Evolutionary conservation across 768 basidiomycete species (phyloP).

Genomic region (Naganishia antarctica): DNA sequence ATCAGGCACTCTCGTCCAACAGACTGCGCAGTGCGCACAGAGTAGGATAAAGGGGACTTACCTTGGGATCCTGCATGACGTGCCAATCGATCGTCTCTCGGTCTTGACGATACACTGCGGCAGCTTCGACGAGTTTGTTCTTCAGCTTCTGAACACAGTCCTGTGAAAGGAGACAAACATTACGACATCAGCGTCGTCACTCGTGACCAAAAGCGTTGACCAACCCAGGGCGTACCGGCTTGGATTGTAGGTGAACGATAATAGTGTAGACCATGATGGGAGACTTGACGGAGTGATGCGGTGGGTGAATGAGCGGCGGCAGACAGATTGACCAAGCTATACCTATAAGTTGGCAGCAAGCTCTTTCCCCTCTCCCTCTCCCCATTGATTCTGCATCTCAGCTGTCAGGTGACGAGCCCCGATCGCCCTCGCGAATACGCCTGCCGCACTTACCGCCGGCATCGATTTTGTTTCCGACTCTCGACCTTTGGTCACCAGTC

Average conservation of each 20-base stretch:
- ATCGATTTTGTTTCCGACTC: neutral
- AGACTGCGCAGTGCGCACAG: too few species aligned
- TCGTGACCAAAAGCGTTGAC: too few species aligned
- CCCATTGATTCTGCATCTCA: too few species aligned
- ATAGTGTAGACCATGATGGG: slow-evolving; percentile 49
- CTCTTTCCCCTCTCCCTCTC: too few species aligned
- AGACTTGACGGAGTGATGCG: neutral
- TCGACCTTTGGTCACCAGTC: too few species aligned
- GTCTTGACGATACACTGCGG: slow-evolving; percentile 47
- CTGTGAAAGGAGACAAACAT: slow-evolving; percentile 26
- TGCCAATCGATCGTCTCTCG: slow-evolving; percentile 49
- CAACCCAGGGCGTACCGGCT: slow-evolving; percentile 43
- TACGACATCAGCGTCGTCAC: neutral
- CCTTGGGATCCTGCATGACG: slow-evolving; percentile 51
- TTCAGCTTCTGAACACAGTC: slow-evolving; percentile 46
- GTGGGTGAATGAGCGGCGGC: neutral
- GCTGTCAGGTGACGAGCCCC: too few species aligned
- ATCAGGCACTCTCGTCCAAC: too few species aligned
- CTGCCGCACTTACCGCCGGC: neutral
- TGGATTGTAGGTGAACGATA: slow-evolving; percentile 47
- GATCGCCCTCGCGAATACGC: neutral
- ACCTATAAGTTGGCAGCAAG: too few species aligned
- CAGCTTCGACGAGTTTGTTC: slow-evolving; percentile 48
- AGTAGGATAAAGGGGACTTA: neutral
- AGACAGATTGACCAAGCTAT: too few species aligned